Percentiles rank a stretch among this genome's conserved stretches.
phyloP scores from a whole-genome alignment of 345 rosid genomes.

The Citrus inodora region DNA sequence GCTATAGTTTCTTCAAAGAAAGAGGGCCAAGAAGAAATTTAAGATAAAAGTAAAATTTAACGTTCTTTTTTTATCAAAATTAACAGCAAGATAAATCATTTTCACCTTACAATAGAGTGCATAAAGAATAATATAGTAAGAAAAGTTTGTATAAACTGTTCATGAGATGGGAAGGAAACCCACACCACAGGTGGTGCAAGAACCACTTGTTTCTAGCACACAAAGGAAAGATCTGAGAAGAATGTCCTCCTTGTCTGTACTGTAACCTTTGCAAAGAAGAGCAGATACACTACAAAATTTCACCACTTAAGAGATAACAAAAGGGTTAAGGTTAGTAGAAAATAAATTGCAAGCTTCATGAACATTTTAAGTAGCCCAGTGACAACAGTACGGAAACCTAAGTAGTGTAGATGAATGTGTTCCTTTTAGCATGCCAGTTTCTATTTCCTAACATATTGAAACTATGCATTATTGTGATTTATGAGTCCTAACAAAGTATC shows the following conservation, averaged over 20 bases:
- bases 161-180: neutral
- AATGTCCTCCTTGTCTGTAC: neutral
- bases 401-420: neutral
- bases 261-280: neutral
- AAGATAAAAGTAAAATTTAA: neutral
- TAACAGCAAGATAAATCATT: neutral
- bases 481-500: neutral
- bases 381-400: neutral
- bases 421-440: neutral
- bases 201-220: neutral
- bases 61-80: too few relatives aligned
- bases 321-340: neutral
- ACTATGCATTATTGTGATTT: neutral
- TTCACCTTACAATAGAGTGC: neutral
- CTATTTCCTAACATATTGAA: neutral
- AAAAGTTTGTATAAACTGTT: neutral
- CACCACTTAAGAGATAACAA: neutral
- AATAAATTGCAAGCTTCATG: neutral
- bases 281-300: slow-evolving; percentile 2
- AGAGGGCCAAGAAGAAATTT: neutral
- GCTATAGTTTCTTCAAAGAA: too few relatives aligned
- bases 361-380: neutral
- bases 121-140: neutral
- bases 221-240: neutral
- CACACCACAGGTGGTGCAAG: neutral